Percentiles rank a stretch among this genome's conserved stretches.
Conservation (phyloP, 2,329 filamentous ascomycete species). For the Leptographium lundbergii region DNA sequence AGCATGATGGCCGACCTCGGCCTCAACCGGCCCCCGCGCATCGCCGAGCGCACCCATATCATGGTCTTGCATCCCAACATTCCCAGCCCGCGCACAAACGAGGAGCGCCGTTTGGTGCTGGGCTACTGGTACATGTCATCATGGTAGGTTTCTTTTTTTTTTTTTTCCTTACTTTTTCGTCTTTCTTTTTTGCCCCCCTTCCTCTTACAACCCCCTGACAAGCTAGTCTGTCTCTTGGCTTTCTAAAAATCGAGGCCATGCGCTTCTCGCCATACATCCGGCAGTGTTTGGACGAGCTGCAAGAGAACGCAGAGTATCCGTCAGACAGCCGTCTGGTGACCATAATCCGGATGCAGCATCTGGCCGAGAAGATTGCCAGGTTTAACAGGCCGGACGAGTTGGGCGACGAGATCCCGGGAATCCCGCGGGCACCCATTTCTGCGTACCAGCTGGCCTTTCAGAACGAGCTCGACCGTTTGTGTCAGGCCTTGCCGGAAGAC, state of each 20-base stretch:
- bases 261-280: slow-evolving; percentile 40
- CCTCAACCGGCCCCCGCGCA: slow-evolving; percentile 26
- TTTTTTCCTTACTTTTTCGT: background rate
- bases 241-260: slow-evolving; percentile 33
- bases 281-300: slow-evolving; percentile 33
- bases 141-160: slow-evolving; percentile 24
- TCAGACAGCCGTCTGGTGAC: slow-evolving; percentile 33
- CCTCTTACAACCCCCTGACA: background rate
- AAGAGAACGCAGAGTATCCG: slow-evolving; percentile 29
- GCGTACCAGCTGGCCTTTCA: slow-evolving; percentile 34
- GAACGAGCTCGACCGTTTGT: slow-evolving; percentile 29
- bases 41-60: slow-evolving; percentile 28
- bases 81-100: slow-evolving; percentile 29
- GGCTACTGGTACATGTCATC: slow-evolving; percentile 43
- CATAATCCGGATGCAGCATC: slow-evolving; percentile 34
- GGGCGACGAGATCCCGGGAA: slow-evolving; percentile 19
- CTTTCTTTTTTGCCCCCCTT: too few relatives aligned
- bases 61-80: slow-evolving; percentile 28
- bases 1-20: slow-evolving; percentile 35
- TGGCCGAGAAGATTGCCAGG: slow-evolving; percentile 36
- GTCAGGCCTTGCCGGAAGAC: slow-evolving; percentile 20
- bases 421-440: slow-evolving; percentile 27
- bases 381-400: slow-evolving; percentile 24
- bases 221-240: slow-evolving; percentile 26
- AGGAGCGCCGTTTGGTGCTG: slow-evolving; percentile 38